Evolutionary conservation across 1,284 basidiomycete species (phyloP).

Genomic region (Marasmius fiardii): DNA sequence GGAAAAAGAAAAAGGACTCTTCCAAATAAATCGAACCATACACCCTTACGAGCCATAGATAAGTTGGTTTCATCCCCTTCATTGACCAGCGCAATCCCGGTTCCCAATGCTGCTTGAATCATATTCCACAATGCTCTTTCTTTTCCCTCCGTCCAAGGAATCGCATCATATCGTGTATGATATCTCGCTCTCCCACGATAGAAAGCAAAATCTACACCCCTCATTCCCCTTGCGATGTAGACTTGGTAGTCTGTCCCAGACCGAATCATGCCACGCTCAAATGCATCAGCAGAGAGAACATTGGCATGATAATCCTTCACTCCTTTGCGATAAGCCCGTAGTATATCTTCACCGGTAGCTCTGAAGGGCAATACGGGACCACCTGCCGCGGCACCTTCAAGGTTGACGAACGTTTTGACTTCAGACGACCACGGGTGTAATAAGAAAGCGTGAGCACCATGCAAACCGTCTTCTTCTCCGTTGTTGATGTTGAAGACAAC

Average conservation of each 20-base stretch:
- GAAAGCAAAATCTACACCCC: slow-evolving; percentile 72
- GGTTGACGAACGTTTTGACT: slow-evolving; percentile 66
- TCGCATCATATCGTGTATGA: slow-evolving; percentile 65
- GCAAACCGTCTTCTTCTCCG: slow-evolving; percentile 73
- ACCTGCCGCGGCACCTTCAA: slow-evolving; percentile 78
- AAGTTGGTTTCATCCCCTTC: slow-evolving; percentile 44
- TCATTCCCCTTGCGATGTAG: slow-evolving; percentile 46
- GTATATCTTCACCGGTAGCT: slow-evolving; percentile 50
- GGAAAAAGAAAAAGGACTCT: slow-evolving; percentile 51
- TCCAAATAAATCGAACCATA: slow-evolving; percentile 37
- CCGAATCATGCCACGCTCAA: slow-evolving; percentile 55
- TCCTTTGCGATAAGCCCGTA: slow-evolving; percentile 43
- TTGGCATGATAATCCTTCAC: slow-evolving; percentile 62
- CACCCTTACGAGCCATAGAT: slow-evolving; percentile 38
- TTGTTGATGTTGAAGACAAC: slow-evolving; percentile 82
- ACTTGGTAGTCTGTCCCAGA: slow-evolving; percentile 70
- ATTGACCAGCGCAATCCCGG: slow-evolving; percentile 52
- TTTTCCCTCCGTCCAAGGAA: slow-evolving; percentile 50
- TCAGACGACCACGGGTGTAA: slow-evolving; percentile 71
- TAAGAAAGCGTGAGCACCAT: slow-evolving; percentile 60
- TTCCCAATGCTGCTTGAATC: slow-evolving; percentile 60
- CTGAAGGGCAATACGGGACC: slow-evolving; percentile 71
- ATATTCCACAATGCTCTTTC: slow-evolving; percentile 67
- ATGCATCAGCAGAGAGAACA: slow-evolving; percentile 63
- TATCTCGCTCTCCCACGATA: slow-evolving; percentile 68